Conservation (phyloP, 2,329 filamentous ascomycete species). For the Zopfia rhizophila region DNA sequence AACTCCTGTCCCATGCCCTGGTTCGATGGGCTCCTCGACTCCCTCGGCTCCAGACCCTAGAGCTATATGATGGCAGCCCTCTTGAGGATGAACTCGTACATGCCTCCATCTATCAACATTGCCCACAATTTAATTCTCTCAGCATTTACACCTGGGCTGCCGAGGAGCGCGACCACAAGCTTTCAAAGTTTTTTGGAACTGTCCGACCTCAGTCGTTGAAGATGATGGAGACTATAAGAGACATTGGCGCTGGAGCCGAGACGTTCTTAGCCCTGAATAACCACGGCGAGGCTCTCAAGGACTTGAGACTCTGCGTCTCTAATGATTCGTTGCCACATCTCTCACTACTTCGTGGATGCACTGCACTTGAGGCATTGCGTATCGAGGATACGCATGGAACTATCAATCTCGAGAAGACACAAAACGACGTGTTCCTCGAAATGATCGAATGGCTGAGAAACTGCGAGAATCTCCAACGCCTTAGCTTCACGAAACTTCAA, state of each 20-base stretch:
- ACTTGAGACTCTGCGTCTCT: slow-evolving; percentile 63
- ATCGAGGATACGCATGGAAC: slow-evolving; percentile 58
- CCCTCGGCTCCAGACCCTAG: slow-evolving; percentile 67
- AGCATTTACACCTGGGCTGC: slow-evolving; percentile 65
- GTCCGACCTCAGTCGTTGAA: slow-evolving; percentile 67
- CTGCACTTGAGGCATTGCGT: slow-evolving; percentile 59
- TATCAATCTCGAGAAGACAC: slow-evolving; percentile 61
- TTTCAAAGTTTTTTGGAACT: slow-evolving; percentile 67
- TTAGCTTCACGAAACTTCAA: slow-evolving; percentile 63
- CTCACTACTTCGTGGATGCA: slow-evolving; percentile 61
- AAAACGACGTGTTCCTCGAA: slow-evolving; percentile 64
- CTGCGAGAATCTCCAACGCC: slow-evolving; percentile 62
- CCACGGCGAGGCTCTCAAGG: slow-evolving; percentile 65
- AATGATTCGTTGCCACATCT: slow-evolving; percentile 62
- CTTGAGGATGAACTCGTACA: slow-evolving; percentile 66
- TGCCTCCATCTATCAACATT: slow-evolving; percentile 65
- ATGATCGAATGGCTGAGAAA: slow-evolving; percentile 65
- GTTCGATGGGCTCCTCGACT: slow-evolving; percentile 69
- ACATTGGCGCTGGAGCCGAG: slow-evolving; percentile 64
- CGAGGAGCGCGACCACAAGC: slow-evolving; percentile 64
- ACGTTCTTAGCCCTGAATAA: slow-evolving; percentile 65
- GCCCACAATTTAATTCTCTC: slow-evolving; percentile 70
- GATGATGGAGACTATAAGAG: slow-evolving; percentile 68
- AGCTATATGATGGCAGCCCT: slow-evolving; percentile 69
- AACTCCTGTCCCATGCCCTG: slow-evolving; percentile 64